These are phyloP conservation scores for Gossypium trilobum DNA, from an alignment of 441 rosid genomes.

Conservation along the genomic window DNA sequence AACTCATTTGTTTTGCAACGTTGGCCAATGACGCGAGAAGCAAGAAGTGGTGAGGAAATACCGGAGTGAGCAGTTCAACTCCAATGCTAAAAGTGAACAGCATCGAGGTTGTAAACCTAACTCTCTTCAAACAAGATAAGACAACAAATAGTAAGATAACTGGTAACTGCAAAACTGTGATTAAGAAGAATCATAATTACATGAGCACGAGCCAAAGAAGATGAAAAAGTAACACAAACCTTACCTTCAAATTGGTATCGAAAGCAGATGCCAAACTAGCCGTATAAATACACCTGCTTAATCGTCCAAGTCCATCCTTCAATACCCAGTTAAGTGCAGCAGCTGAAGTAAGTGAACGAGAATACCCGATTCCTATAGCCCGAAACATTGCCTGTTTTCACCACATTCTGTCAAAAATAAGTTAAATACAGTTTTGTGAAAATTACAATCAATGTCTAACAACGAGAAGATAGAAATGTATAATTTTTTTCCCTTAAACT, in stretches of 20 bases:
- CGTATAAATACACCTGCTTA: constrained; percentile 83
- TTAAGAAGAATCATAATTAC: background rate
- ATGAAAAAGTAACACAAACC: background rate
- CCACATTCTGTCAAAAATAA: constrained; percentile 12
- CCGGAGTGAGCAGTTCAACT: constrained; percentile 77
- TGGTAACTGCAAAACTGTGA: constrained; percentile 8
- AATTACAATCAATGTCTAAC: background rate
- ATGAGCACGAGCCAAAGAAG: background rate
- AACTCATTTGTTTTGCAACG: constrained; percentile 78
- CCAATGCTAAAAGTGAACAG: constrained; percentile 85
- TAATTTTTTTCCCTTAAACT: background rate
- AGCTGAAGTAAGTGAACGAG: constrained; percentile 75
- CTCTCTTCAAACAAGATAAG: constrained; percentile 45
- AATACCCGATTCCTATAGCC: constrained; percentile 80
- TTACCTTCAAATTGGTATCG: constrained; percentile 86
- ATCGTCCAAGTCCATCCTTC: constrained; percentile 84
- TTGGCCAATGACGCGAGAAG: constrained; percentile 79
- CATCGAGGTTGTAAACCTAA: constrained; percentile 77
- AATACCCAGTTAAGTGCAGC: constrained; percentile 91
- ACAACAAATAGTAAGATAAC: background rate
- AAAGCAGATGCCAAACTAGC: constrained; percentile 83
- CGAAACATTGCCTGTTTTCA: constrained; percentile 74
- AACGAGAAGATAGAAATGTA: background rate
- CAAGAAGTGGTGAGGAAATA: constrained; percentile 68
- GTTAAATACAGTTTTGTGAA: background rate